Evolutionary conservation across 179 eudicot species (phyloP).

Genomic region (Dionaea muscipula): DNA sequence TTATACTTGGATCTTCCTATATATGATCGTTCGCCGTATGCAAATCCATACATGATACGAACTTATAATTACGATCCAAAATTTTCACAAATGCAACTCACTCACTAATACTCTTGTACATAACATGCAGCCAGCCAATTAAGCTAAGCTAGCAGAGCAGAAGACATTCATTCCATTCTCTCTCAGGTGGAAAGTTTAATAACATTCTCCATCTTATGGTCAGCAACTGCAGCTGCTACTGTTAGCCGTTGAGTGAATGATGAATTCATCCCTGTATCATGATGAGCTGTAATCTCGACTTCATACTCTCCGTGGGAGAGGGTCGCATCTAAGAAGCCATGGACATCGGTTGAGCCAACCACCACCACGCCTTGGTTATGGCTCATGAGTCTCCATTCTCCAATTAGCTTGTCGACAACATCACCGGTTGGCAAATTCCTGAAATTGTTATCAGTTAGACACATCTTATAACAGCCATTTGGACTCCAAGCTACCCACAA

Average conservation of each 20-base stretch:
- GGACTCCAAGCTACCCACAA: constrained; percentile 44
- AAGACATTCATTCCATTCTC: too few relatives aligned
- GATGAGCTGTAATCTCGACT: constrained; percentile 1
- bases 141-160: too few relatives aligned
- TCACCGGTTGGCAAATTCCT: constrained; percentile 37
- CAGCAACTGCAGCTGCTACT: background rate
- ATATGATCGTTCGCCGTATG: too few relatives aligned
- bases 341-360: constrained; percentile 17
- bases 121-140: too few relatives aligned
- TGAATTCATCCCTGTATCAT: background rate
- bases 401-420: constrained; percentile 36
- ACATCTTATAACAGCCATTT: constrained; percentile 34
- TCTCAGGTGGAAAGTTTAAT: background rate
- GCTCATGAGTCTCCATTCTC: constrained; percentile 27
- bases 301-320: constrained; percentile 39
- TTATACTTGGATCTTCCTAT: too few relatives aligned
- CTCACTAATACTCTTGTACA: too few relatives aligned
- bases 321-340: constrained; percentile 24
- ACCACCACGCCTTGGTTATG: background rate
- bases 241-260: background rate
- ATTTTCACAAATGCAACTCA: too few relatives aligned
- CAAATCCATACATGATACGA: too few relatives aligned
- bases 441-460: constrained; percentile 42
- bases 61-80: too few relatives aligned
- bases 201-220: background rate